Evolutionary conservation across 73 alveolate species (phyloP), one percentile per base, ranked within the genome.

Genomic region (Paramecium primaurelia): DNA sequence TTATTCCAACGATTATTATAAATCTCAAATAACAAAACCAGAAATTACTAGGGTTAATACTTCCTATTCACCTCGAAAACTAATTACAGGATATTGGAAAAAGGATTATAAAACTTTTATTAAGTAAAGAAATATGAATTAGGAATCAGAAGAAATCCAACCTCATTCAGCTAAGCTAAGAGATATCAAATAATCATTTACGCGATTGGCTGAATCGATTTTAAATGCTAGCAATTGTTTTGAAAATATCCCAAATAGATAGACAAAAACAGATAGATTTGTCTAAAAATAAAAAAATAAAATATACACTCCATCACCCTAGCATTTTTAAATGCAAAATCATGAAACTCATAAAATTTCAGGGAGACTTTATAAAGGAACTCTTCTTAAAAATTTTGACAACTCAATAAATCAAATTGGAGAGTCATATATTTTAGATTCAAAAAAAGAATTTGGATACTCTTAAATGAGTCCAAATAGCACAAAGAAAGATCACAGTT

Each of bases 161-260:
- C 34, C 87, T 16, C 87, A 34, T 22, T 30, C 47, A 32, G 26
- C 59, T 2, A 73, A 73, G 40, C 58, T 12, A 14, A 73, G 37
- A 40, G 47, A 25, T 30, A 73, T 73, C 7, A 73, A 73, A 73
- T 73, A 73, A 20, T 73, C 87, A 30, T 73, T 37, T 18, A 22
- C 87, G 1, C 58, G 59, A 30, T 40, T 73, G 34, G 58, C 87
- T 12, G 58, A 73, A 36, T 30, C 58, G 7, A 37, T 73, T 16
- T 40, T 73, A 73, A 73, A 73, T 73, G 59, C 37, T 36, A 37
- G 60, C 18, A 73, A 73, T 73, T 73, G 87, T 73, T 73, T 73
- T 73, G 87, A 73, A 37, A 37, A 34, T 37, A 37, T 73, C 34
- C 30, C 87, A 11, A 73, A 73, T 37, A 73, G 87, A 38, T 73